Evolutionary conservation across 1,139 yeast genomes (phyloP), one percentile per base, ranked within the genome.

Genomic region (Nakaseomyces sp.): DNA sequence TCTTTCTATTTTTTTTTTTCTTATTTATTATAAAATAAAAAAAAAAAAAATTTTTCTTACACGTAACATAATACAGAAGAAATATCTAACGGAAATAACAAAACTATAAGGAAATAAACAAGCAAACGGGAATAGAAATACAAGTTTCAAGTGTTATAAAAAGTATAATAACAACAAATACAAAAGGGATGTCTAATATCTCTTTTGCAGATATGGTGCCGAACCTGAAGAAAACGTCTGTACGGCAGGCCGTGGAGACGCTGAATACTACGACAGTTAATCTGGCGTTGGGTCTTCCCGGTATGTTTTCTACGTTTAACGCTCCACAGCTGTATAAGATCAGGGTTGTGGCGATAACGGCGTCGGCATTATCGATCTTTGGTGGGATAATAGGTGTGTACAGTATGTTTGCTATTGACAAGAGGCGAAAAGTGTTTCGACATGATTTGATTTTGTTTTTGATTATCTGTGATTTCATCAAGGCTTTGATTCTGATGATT

Each of bases 371-470:
- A 1, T 80, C 89, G 8, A 72, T 83, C 1, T 58, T 73, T 9
- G 69, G 76, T 18, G 80, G 85, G 18, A 50, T 77, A 8, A 50
- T 67, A 1, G 78, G 81, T 5, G 64, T 81, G 47, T 79, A 78
- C 57, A 63, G 72, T 52, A 69, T 77, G 50, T 64, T 71, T 7
- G 77, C 80, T 46, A 79, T 81, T 32, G 87, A 81, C 56, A 82
- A 79, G 1, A 65, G 75, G 49, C 67, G 79, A 46, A 58, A 74
- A 37, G 78, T 79, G 32, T 84, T 82, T 58, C 70, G 95, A 37
- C 94, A 86, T 61, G 79, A 77, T 49, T 70, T 88, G 48, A 79
- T 88, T 54, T 67, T 79, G 44, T 75, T 83, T 46, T 68, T 88
- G 44, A 68, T 86, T 19, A 63, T 75, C 22, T 85, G 77, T 58